Conservation (phyloP, 2,329 filamentous ascomycete genomes). For the Massarina eburnea region DNA sequence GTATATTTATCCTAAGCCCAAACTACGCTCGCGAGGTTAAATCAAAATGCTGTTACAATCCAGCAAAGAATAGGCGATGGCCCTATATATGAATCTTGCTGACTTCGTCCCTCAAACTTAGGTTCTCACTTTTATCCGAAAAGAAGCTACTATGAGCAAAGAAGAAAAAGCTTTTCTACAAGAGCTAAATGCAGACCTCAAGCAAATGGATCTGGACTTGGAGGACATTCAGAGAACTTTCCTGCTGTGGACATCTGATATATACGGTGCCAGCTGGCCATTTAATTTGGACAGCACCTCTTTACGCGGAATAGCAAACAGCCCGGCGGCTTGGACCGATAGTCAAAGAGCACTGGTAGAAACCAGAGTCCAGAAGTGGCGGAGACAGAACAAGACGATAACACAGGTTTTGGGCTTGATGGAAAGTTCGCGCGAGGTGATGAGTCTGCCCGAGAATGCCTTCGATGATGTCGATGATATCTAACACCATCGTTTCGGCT, state of each 20-base stretch:
- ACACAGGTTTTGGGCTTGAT: conserved; percentile 21
- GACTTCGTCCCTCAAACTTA: too few species aligned
- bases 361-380: conserved; percentile 24
- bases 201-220: conserved; percentile 18
- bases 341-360: conserved; percentile 13
- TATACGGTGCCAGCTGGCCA: conserved; percentile 6
- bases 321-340: conserved; percentile 30
- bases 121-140: conserved; percentile 26
- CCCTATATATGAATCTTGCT: too few species aligned
- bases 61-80: too few species aligned
- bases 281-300: neutral
- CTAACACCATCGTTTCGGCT: conserved; percentile 10
- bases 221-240: conserved; percentile 8
- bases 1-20: too few species aligned
- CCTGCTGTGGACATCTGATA: conserved; percentile 15
- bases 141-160: conserved; percentile 19
- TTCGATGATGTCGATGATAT: conserved; percentile 26
- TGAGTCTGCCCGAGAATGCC: conserved; percentile 26
- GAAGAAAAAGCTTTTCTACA: conserved; percentile 18
- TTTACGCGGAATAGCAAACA: conserved; percentile 8
- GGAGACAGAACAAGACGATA: conserved; percentile 16
- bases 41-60: too few species aligned
- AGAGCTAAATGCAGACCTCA: conserved; percentile 20
- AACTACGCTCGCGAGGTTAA: too few species aligned
- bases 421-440: conserved; percentile 18